phyloP scores from a whole-genome alignment of 1,284 basidiomycete species.

The Boletellus sp. region DNA sequence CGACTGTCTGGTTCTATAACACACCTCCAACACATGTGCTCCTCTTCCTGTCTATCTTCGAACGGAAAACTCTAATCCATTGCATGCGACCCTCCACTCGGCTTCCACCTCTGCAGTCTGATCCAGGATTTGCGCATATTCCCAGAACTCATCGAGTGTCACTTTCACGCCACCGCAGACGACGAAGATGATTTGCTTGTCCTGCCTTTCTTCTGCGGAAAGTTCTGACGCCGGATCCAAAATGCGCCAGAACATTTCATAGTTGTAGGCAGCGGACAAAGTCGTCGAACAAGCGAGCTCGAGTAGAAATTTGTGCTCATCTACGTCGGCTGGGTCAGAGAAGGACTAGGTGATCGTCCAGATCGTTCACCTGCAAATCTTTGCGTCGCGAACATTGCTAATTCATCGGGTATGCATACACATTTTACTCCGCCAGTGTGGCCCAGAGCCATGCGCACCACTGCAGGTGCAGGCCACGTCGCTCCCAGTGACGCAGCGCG shows the following conservation, averaged over 20 bases:
- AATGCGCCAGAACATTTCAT: slow-evolving; percentile 45
- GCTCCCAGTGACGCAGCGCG: slow-evolving; percentile 69
- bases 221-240: slow-evolving; percentile 43
- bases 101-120: slow-evolving; percentile 28
- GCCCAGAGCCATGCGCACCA: slow-evolving; percentile 60
- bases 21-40: background rate
- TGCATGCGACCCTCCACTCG: slow-evolving; percentile 39
- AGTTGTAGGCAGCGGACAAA: slow-evolving; percentile 59
- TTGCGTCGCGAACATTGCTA: slow-evolving; percentile 57
- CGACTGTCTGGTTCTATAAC: background rate
- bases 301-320: slow-evolving; percentile 69
- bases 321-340: slow-evolving; percentile 34
- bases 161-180: slow-evolving; percentile 48
- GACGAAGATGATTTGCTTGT: slow-evolving; percentile 28
- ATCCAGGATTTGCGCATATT: slow-evolving; percentile 43
- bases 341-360: background rate
- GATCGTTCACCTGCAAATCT: slow-evolving; percentile 50
- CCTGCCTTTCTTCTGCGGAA: slow-evolving; percentile 21
- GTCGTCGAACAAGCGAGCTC: slow-evolving; percentile 72
- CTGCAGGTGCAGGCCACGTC: slow-evolving; percentile 53
- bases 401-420: slow-evolving; percentile 60
- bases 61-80: slow-evolving; percentile 36
- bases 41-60: slow-evolving; percentile 14
- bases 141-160: slow-evolving; percentile 47
- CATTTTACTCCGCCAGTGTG: slow-evolving; percentile 52